phyloP scores from a whole-genome alignment of 2,329 filamentous ascomycete species.

The Trichoderma koningii region DNA sequence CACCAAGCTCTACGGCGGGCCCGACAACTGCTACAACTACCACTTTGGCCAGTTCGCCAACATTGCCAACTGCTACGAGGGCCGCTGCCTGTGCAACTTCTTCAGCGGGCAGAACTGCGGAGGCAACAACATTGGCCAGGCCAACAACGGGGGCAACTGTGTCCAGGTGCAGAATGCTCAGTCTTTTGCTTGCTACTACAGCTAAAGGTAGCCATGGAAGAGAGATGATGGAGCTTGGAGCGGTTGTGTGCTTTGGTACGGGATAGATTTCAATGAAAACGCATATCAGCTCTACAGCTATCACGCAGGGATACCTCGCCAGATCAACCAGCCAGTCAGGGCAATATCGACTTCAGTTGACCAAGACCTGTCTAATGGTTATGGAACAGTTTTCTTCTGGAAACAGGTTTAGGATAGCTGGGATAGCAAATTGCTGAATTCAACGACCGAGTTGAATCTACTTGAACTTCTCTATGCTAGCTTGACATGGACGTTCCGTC shows the following conservation, averaged over 20 bases:
- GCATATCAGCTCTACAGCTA: too few species aligned
- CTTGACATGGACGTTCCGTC: background rate
- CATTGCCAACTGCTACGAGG: conserved; percentile 1
- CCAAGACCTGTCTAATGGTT: background rate
- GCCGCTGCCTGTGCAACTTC: background rate
- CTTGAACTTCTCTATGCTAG: background rate
- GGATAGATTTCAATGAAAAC: too few species aligned
- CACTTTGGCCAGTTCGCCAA: background rate
- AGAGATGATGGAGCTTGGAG: too few species aligned
- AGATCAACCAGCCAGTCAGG: too few species aligned
- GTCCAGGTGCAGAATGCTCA: background rate
- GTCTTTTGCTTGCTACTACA: conserved; percentile 5
- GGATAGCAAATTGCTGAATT: background rate
- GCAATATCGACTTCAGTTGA: background rate
- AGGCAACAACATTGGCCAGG: background rate
- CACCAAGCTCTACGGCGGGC: background rate
- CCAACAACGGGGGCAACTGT: background rate
- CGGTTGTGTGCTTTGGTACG: too few species aligned
- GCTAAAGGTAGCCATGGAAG: too few species aligned
- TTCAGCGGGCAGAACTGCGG: background rate
- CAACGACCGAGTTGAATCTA: background rate
- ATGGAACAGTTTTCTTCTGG: background rate
- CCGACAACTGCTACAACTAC: conserved; percentile 13
- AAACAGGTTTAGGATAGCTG: background rate
- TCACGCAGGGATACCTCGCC: too few species aligned